Evolutionary conservation across 495 filamentous ascomycete genomes (phyloP).

Genomic region (Lophium mytilinum): DNA sequence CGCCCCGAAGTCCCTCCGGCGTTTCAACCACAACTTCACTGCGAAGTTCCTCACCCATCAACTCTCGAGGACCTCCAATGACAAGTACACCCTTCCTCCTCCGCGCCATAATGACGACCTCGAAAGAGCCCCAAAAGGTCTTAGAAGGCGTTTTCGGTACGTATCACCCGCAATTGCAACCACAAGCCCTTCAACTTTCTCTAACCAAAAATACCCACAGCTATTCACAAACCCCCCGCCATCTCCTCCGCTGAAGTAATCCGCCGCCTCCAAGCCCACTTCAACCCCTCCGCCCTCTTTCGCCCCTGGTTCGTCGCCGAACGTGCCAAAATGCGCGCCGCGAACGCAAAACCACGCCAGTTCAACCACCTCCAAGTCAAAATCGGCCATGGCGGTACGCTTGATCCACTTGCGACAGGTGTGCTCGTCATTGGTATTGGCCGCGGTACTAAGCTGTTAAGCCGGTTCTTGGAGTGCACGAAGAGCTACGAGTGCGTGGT

Average conservation of each 20-base stretch:
- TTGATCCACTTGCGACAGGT: slow-evolving; percentile 90
- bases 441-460: slow-evolving; percentile 74
- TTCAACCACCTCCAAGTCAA: slow-evolving; percentile 61
- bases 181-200: not conserved
- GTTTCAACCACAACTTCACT: not conserved
- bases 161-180: not conserved
- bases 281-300: slow-evolving; percentile 75
- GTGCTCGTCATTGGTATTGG: slow-evolving; percentile 85
- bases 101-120: slow-evolving; percentile 15
- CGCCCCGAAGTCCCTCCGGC: not conserved
- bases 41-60: not conserved
- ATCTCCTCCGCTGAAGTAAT: slow-evolving; percentile 82
- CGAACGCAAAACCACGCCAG: slow-evolving; percentile 45
- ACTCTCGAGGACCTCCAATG: slow-evolving; percentile 1
- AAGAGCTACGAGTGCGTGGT: slow-evolving; percentile 88
- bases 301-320: slow-evolving; percentile 61
- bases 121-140: slow-evolving; percentile 11
- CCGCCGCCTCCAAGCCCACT: slow-evolving; percentile 69
- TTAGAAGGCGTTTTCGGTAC: slow-evolving; percentile 24
- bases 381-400: slow-evolving; percentile 91
- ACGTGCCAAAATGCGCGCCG: slow-evolving; percentile 42
- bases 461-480: slow-evolving; percentile 71
- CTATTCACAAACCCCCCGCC: slow-evolving; percentile 83
- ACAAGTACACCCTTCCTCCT: not conserved
- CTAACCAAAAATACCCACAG: slow-evolving; percentile 36